Conservation (phyloP, 129 eudicot species). For the Flaveria ramosissima region DNA sequence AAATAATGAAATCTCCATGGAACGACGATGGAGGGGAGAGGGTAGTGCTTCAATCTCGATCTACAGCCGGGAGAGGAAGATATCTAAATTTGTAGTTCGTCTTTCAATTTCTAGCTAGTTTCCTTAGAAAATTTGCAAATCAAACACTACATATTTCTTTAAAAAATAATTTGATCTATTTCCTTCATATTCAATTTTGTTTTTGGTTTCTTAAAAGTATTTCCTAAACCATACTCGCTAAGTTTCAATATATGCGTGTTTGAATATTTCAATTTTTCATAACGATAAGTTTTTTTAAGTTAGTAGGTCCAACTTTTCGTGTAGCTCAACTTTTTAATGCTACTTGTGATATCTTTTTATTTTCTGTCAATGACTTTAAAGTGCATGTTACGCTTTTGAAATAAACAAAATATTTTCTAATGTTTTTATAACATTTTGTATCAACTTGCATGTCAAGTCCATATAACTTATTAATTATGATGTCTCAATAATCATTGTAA, state of each 20-base stretch:
- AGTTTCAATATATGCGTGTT: not conserved
- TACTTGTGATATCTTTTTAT: not conserved
- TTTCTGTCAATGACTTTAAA: not conserved
- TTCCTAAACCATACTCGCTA: no score
- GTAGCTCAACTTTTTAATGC: not conserved
- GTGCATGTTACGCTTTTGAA: slow-evolving; percentile 2
- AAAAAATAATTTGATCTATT: no score
- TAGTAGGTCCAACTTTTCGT: not conserved
- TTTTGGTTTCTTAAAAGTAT: no score
- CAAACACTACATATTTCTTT: no score
- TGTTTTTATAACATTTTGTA: not conserved
- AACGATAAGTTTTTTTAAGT: not conserved
- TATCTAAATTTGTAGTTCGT: no score
- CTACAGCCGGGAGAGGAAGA: no score
- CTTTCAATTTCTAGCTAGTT: no score
- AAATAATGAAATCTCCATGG: no score
- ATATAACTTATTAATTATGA: not conserved
- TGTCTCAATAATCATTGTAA: slow-evolving; percentile 2
- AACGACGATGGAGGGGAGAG: no score
- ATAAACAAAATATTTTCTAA: not conserved
- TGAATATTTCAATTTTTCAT: not conserved
- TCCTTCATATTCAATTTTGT: no score
- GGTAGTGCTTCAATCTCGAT: no score
- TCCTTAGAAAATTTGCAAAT: no score
- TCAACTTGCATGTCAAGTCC: not conserved